Base-by-base conservation (phyloP, 2,329 filamentous ascomycete genomes). In the Exophiala lecanii-corni region DNA sequence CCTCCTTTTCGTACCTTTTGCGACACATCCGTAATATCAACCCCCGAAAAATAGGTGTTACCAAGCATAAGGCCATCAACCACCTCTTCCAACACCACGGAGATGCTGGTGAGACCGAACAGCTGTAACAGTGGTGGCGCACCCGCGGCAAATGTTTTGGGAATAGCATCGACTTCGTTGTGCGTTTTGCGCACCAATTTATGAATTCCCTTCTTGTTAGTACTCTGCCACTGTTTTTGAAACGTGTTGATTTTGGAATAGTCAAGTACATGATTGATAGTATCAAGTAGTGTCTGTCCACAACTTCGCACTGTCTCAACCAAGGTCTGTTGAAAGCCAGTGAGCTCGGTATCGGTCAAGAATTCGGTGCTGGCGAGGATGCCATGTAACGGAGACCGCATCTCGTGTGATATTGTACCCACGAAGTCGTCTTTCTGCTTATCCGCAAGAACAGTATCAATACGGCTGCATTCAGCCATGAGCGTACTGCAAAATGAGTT, bases 381-480 rank as follows among this genome's bases (percentile, higher is more conserved):
- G 19, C 68, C 72, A 40, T 70, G 74, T 26, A 69, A 58, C 16
- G 65, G 74, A 25, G 58, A 68, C 3, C 72, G 62, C 5, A 77
- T 59, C 47, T 78, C 74, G 50, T 77, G 74, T 19, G 66, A 71
- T 18, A 77, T 71, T 0, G 67, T 71, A 0, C 69, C 68, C 12
- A 78, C 67, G 32, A 78, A 73, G 9, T 74, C 72, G 1, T 67
- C 67, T 45, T 78, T 77, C 7, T 70, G 66, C 39, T 66, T 65
- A 26, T 74, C 70, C 3, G 64, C 63, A 7, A 66, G 62, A n/a
- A 66, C 58, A 0, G 64, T 65, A 45, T 68, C 61, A 9, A 67
- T 51, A 3, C 65, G 63, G 39, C 59, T 66, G 40, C 60, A 63
- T 39, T 68, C 65, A 3, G 60, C 62, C 62, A 67, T 67, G 4